phyloP scores from a whole-genome alignment of 1,139 yeast genomes.

The Ashbya aceris region DNA sequence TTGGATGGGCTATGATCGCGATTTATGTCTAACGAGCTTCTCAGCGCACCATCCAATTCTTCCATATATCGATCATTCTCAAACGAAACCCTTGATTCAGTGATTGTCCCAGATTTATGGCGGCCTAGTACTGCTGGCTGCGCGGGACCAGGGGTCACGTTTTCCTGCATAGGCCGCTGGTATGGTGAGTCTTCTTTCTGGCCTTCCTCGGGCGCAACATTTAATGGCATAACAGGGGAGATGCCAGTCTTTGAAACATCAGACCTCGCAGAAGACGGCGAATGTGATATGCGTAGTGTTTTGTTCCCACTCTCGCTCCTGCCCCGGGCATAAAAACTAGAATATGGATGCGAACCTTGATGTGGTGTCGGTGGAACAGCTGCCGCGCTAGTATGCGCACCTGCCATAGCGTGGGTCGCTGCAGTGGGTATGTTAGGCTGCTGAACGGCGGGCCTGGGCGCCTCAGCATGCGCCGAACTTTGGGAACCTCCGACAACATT shows the following conservation, averaged over 20 bases:
- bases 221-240: background rate
- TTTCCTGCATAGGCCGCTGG: background rate
- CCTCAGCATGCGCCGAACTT: too few relatives aligned
- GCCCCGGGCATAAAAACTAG: background rate
- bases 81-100: background rate
- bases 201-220: background rate
- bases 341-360: background rate
- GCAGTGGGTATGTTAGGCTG: too few relatives aligned
- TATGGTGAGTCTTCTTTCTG: background rate
- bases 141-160: background rate
- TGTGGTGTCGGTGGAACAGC: background rate
- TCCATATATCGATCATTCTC: background rate
- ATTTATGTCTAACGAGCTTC: background rate
- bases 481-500: too few relatives aligned
- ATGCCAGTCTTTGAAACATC: background rate
- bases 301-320: background rate
- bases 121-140: background rate
- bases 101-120: too few relatives aligned
- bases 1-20: slow-evolving; percentile 2
- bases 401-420: too few relatives aligned
- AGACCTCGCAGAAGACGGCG: background rate
- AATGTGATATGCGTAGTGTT: background rate
- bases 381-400: background rate
- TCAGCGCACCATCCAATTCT: background rate
- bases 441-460: too few relatives aligned